phyloP scores from a whole-genome alignment of 2,329 filamentous ascomycete genomes.

The Hortaea sp. region DNA sequence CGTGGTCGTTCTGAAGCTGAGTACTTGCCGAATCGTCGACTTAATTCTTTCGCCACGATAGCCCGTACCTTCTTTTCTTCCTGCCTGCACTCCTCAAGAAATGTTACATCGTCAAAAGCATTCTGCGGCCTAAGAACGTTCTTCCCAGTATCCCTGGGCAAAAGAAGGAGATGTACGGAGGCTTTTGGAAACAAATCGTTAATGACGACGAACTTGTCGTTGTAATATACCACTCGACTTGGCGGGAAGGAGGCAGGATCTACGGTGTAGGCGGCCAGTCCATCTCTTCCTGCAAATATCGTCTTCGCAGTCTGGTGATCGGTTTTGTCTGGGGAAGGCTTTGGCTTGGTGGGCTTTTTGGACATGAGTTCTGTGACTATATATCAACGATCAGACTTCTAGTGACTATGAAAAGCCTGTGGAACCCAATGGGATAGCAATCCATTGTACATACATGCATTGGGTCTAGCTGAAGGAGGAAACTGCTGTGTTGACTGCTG shows the following conservation, averaged over 20 bases:
- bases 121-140: constrained; percentile 63
- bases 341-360: constrained; percentile 27
- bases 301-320: constrained; percentile 19
- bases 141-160: constrained; percentile 58
- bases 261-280: constrained; percentile 56
- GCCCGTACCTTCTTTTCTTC: constrained; percentile 53
- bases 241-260: constrained; percentile 51
- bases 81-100: constrained; percentile 52
- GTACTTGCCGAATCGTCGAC: constrained; percentile 52
- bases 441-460: constrained; percentile 20
- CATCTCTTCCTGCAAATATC: constrained; percentile 44
- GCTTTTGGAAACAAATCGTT: constrained; percentile 81
- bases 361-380: constrained; percentile 37
- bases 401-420: not conserved
- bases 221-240: constrained; percentile 54
- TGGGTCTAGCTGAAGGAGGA: constrained; percentile 15
- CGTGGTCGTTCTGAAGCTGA: constrained; percentile 56
- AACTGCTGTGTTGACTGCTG: constrained; percentile 7
- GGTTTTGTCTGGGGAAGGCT: constrained; percentile 17
- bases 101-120: constrained; percentile 59
- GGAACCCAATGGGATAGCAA: not conserved
- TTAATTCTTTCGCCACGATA: constrained; percentile 66
- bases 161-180: constrained; percentile 74
- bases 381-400: constrained; percentile 11
- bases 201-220: constrained; percentile 63